Conservation (phyloP, 108 stramenopile genomes). For the Cyclotella atomus region DNA sequence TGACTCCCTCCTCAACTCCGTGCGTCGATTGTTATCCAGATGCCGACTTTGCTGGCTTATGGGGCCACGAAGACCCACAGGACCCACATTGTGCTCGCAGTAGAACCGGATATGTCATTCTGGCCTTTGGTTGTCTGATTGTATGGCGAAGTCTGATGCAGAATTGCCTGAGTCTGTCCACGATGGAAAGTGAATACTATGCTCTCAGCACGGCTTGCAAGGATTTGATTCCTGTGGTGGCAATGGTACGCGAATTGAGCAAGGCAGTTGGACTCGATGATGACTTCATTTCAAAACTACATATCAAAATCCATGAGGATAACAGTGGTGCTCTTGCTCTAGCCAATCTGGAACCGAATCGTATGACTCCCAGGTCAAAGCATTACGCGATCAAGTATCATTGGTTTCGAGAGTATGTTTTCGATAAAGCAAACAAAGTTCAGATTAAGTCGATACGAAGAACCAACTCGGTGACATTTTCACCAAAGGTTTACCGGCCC, state of each 20-base stretch:
- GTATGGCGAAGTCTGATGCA: constrained; percentile 49
- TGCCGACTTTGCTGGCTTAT: constrained; percentile 43
- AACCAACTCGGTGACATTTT: neutral
- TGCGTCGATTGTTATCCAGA: constrained; percentile 28
- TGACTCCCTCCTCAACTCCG: constrained; percentile 4
- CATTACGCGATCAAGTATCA: constrained; percentile 2
- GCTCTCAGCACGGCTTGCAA: constrained; percentile 15
- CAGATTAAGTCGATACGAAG: neutral
- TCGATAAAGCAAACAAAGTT: neutral
- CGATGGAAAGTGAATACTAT: constrained; percentile 55
- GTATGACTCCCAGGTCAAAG: neutral
- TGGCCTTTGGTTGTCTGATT: constrained; percentile 25
- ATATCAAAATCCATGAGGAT: neutral
- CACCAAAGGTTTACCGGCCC: neutral
- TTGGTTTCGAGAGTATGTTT: neutral
- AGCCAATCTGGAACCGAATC: neutral
- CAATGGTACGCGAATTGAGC: neutral
- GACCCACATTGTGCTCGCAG: constrained; percentile 48
- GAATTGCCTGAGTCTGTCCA: constrained; percentile 35
- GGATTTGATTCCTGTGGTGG: neutral
- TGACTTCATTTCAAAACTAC: neutral
- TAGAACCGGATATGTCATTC: constrained; percentile 53
- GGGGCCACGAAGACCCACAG: constrained; percentile 19
- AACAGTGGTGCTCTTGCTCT: neutral
- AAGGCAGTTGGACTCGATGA: neutral